Evolutionary conservation across 2,329 filamentous ascomycete species (phyloP), one percentile per base, ranked within the genome.

Genomic region (Trichophyton rubrum): DNA sequence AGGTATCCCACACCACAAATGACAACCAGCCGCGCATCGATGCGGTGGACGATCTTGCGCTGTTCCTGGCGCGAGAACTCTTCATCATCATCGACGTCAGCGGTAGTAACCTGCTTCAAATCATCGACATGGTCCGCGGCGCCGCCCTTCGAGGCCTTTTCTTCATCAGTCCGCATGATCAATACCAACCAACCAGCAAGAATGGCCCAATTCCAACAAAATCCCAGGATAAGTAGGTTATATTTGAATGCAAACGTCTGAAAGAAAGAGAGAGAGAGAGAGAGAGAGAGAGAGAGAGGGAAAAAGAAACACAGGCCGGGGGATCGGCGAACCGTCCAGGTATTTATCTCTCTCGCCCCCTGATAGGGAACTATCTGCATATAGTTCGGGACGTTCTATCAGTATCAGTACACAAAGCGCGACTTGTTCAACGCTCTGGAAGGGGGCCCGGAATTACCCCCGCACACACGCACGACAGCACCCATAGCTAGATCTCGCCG

Each of bases 1-100:
- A 86, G 89, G 72, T 91, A 91, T 74, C 90, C 80, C 64, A 80
- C 69, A 20, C 85, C 85, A 3, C 84, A 81, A 1, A 80, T 84
- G 2, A 80, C 69, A 45, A 87, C 81, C 2, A 88, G 75, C 1
- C 85, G 82, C 33, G 78, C 75, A 72, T 95, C 89, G 66, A 93
- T 78, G 11, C 83, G 82, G 60, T 80, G 78, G 47, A 90, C 83
- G 67, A 93, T 88, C 47, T 75, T 80, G 69, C 77, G 82, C 73
- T 87, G 82, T 73, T 92, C 85, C 17, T 77, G 72, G 0, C 78
- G 78, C 0, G 81, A 79, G 71, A 85, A 84, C 47, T 62, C 63
- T 3, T 63, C 58, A 51, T 67, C 66, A 15, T 62, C 60, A 57
- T 66, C 64, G 7, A 66, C 49, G 59, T 62, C 61, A 4, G 58